phyloP scores from a whole-genome alignment of 1,139 yeast species.

The Blastobotrys buckinghamii region DNA sequence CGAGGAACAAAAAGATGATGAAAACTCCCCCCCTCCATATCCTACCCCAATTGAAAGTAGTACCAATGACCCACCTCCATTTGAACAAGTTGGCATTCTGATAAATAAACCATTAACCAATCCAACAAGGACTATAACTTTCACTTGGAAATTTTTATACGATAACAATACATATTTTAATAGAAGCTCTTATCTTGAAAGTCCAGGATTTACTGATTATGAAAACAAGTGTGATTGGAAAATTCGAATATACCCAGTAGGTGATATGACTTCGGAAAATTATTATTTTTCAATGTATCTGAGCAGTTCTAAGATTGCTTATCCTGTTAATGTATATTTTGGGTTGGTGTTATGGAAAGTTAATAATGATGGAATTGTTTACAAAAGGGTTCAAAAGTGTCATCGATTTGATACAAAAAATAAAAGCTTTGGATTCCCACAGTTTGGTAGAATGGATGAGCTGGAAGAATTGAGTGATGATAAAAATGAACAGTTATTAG shows the following conservation, averaged over 20 bases:
- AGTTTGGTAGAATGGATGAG: neutral
- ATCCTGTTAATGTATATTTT: neutral
- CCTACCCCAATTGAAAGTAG: neutral
- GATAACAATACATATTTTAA: slow-evolving; percentile 26
- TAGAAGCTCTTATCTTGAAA: slow-evolving; percentile 26
- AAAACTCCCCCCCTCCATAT: neutral
- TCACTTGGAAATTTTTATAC: slow-evolving; percentile 72
- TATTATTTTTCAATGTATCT: slow-evolving; percentile 22
- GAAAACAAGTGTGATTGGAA: slow-evolving; percentile 70
- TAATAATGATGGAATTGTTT: neutral
- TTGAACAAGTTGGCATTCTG: neutral
- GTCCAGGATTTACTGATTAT: slow-evolving; percentile 40
- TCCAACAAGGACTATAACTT: slow-evolving; percentile 31
- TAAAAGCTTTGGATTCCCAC: slow-evolving; percentile 1
- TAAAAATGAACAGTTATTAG: neutral
- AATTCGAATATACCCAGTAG: slow-evolving; percentile 69
- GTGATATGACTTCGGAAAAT: slow-evolving; percentile 19
- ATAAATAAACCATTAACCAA: neutral
- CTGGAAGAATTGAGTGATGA: neutral
- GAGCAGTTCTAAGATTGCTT: neutral
- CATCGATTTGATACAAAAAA: neutral
- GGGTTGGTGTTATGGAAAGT: slow-evolving; percentile 4
- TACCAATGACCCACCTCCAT: neutral
- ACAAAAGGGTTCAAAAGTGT: neutral
- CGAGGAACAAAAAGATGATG: neutral